Conservation (phyloP, 768 basidiomycete species). For the Hygrophorus russula region DNA sequence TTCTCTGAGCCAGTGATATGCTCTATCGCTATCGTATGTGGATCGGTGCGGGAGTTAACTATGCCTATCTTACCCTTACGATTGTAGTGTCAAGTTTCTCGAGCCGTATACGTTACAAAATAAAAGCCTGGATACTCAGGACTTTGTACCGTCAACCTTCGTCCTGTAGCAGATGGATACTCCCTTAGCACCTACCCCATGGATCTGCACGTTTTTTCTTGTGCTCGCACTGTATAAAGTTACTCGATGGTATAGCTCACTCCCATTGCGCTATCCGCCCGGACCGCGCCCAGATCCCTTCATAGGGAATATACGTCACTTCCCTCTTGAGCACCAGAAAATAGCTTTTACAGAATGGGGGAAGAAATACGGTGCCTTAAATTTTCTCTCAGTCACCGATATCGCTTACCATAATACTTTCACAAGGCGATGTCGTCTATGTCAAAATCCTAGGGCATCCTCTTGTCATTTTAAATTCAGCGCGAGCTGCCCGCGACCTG, state of each 20-base stretch:
- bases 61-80: no score
- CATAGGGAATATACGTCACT: conserved; percentile 37
- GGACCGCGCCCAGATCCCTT: conserved; percentile 35
- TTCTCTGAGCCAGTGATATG: no score
- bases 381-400: no score
- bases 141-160: no score
- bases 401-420: not conserved
- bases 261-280: conserved; percentile 24
- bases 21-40: no score
- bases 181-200: conserved; percentile 8
- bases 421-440: conserved; percentile 32
- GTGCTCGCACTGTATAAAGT: no score
- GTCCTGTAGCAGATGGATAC: no score
- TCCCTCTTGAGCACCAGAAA: conserved; percentile 28
- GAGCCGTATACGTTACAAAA: no score
- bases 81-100: no score
- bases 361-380: conserved; percentile 29
- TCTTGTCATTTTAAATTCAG: conserved; percentile 38
- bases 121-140: no score
- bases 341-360: conserved; percentile 30
- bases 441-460: conserved; percentile 31
- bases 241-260: not conserved
- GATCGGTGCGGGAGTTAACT: no score
- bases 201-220: no score
- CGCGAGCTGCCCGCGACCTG: conserved; percentile 32